Percentiles rank a stretch among this genome's conserved stretches.
phyloP scores from a whole-genome alignment of 78 protist species.

The Neovahlkampfia damariscottae region DNA sequence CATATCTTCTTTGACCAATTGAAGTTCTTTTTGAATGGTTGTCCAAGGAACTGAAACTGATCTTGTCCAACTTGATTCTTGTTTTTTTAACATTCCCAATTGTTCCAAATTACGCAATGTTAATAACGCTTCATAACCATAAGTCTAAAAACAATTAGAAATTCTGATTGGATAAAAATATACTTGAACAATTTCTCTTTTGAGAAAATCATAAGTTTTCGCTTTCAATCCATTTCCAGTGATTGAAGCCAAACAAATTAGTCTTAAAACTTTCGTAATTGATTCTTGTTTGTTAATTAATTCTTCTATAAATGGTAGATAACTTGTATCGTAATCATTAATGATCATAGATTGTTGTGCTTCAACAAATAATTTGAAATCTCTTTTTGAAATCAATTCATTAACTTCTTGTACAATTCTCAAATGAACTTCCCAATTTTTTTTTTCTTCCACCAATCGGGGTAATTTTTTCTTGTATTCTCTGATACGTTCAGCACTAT shows the following conservation, averaged over 20 bases:
- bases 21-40: not conserved
- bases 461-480: slow-evolving; percentile 41
- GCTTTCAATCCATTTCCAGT: slow-evolving; percentile 39
- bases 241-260: slow-evolving; percentile 45
- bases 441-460: slow-evolving; percentile 28
- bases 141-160: too few relatives aligned
- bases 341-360: slow-evolving; percentile 24
- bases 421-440: slow-evolving; percentile 20
- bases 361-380: slow-evolving; percentile 35
- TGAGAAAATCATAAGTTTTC: too few relatives aligned
- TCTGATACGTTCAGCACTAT: slow-evolving; percentile 35
- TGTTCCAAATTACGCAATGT: slow-evolving; percentile 43
- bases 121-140: slow-evolving; percentile 48
- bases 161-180: too few relatives aligned
- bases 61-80: slow-evolving; percentile 12
- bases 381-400: slow-evolving; percentile 3
- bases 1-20: slow-evolving; percentile 51
- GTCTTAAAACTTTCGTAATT: slow-evolving; percentile 44
- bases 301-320: slow-evolving; percentile 42
- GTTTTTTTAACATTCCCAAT: slow-evolving; percentile 35
- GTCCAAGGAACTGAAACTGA: too few relatives aligned
- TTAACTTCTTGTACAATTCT: slow-evolving; percentile 25
- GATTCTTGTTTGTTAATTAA: slow-evolving; percentile 31
- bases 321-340: not conserved
- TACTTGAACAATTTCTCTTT: too few relatives aligned